Conservation (phyloP, 225 moss, liverwort and hornwort genomes). For the Polytrichum formosum region DNA sequence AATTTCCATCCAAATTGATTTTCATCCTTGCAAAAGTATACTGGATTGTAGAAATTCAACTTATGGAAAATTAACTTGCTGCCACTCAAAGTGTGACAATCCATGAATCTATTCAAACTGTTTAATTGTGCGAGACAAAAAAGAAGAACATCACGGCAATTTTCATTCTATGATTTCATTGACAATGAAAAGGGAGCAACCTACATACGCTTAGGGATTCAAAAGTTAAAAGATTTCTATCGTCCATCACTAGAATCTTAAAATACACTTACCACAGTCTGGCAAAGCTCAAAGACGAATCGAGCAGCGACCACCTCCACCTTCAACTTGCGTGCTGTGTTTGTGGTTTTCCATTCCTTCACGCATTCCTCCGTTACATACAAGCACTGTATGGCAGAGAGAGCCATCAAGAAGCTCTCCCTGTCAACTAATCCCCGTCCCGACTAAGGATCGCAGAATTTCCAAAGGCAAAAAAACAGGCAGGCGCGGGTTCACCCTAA, state of each 20-base stretch:
- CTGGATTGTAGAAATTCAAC: too few species aligned
- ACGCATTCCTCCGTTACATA: constrained; percentile 86
- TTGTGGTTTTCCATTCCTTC: constrained; percentile 84
- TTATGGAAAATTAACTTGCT: too few species aligned
- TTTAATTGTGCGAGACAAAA: too few species aligned
- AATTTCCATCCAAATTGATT: too few species aligned
- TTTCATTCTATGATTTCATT: neutral
- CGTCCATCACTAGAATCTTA: constrained; percentile 6
- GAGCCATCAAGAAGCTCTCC: constrained; percentile 28
- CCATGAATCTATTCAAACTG: too few species aligned
- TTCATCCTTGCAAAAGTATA: too few species aligned
- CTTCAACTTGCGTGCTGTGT: constrained; percentile 69
- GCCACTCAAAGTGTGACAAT: too few species aligned
- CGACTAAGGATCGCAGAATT: too few species aligned
- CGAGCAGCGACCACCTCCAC: constrained; percentile 50
- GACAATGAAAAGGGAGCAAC: neutral
- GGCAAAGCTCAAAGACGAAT: constrained; percentile 89
- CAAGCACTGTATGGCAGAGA: constrained; percentile 69
- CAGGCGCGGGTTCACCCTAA: too few species aligned
- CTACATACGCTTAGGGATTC: neutral
- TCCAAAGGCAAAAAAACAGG: too few species aligned
- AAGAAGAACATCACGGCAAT: neutral
- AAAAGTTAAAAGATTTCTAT: neutral
- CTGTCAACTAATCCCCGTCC: too few species aligned
- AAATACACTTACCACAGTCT: constrained; percentile 60